Evolutionary conservation across 2,329 filamentous ascomycete species (phyloP), one percentile per base, ranked within the genome.

Genomic region (Gaeumannomyces sp.): DNA sequence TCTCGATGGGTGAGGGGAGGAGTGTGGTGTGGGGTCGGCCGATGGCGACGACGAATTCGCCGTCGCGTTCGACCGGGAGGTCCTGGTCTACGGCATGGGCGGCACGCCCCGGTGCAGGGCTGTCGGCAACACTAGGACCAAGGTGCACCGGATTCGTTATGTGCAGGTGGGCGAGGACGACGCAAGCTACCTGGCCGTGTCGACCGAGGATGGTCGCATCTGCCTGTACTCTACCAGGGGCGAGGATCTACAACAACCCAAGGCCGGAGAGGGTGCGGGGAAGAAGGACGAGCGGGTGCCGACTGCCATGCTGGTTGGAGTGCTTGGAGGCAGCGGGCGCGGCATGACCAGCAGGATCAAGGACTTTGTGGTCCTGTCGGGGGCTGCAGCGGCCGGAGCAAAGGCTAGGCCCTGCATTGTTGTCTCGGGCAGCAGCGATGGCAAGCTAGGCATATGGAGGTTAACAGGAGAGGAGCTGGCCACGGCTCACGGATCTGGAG

Each of bases 201-300:
- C 92, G 1, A 97, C 95, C 0, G 95, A 98, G 74, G 94, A 98
- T 73, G 95, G 95, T 0, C 84, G 91, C 63, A 83, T 98, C 50
- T 73, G 96, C 63, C 92, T 98, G 75, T 96, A 92, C 75, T 89
- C 89, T 53, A 93, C 92, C 2, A 82, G 79, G 61, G 74, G 76
- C 0, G 77, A 79, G 13, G 80, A 85, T 67, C 70, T 85, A 7
- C 72, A 73, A 57, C 75, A 71, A 28, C 67, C 67, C 64, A 68
- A 68, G 29, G 60, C 50, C 28, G 31, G 2, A 2, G 45, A 61
- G n/a, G 65, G 66, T 22, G 56, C 66, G 2, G 58, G 62, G 11
- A 64, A 67, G 29, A 50, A 62, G 70, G 59, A 74, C 2, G 63
- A 68, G 14, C 64, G 65, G 28, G 77, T 88, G 60, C 79, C 83